Conservation (phyloP, 2,329 filamentous ascomycete species). For the Aspergillus bombycis region DNA sequence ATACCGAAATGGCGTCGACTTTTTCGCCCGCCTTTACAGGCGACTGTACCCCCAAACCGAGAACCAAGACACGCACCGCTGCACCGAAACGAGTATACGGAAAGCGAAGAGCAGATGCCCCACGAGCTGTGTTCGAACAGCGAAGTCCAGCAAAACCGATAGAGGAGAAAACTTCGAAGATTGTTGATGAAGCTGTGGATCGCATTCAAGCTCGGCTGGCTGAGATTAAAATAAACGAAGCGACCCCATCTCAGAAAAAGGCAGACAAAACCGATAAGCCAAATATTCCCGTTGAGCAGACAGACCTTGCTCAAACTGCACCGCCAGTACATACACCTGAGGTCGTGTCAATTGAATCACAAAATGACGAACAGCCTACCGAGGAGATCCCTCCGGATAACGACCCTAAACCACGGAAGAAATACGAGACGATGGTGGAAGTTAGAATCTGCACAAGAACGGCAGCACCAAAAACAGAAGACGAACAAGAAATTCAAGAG, state of each 20-base stretch:
- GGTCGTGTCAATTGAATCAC: neutral
- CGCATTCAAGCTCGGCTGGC: slow-evolving; percentile 32
- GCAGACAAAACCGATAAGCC: neutral
- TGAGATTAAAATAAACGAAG: slow-evolving; percentile 29
- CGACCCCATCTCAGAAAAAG: slow-evolving; percentile 2
- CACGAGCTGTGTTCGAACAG: slow-evolving; percentile 40
- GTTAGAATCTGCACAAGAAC: slow-evolving; percentile 27
- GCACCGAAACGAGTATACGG: slow-evolving; percentile 40
- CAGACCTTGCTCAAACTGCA: neutral
- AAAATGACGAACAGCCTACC: neutral
- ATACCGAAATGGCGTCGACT: slow-evolving; percentile 17
- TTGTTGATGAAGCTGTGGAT: slow-evolving; percentile 23
- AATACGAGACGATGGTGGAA: slow-evolving; percentile 32
- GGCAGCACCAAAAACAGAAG: neutral
- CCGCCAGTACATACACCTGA: neutral
- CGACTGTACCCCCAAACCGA: slow-evolving; percentile 27
- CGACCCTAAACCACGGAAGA: slow-evolving; percentile 7
- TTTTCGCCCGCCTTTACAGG: slow-evolving; percentile 17
- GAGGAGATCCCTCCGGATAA: slow-evolving; percentile 4
- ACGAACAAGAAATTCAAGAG: neutral
- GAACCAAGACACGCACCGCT: slow-evolving; percentile 27
- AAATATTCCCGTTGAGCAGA: neutral
- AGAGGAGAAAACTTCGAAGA: slow-evolving; percentile 8
- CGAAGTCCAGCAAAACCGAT: slow-evolving; percentile 27
- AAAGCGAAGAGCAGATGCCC: slow-evolving; percentile 37